phyloP scores from a whole-genome alignment of 208 protist species.

The Crithidia brevicula region DNA sequence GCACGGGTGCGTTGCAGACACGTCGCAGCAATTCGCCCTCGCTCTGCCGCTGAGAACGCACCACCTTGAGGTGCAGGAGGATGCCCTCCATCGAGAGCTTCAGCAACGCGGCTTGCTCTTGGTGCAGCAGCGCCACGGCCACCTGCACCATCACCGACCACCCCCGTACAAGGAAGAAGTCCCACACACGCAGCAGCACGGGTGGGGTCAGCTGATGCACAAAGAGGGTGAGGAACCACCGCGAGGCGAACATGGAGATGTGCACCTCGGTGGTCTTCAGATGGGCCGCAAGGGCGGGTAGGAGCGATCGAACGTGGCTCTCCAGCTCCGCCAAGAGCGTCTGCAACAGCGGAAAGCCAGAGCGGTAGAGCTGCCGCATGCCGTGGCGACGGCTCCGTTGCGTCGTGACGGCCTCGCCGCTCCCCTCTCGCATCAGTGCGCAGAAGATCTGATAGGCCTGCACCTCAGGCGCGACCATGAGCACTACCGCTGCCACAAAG shows the following conservation, averaged over 20 bases:
- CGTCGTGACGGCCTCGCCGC: not conserved
- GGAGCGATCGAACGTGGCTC: conserved; percentile 30
- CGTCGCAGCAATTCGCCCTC: conserved; percentile 20
- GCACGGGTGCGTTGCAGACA: conserved; percentile 4
- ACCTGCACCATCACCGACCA: conserved; percentile 56
- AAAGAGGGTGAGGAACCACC: conserved; percentile 76
- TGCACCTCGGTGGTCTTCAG: conserved; percentile 35
- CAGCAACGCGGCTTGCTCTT: conserved; percentile 46
- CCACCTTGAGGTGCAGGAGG: conserved; percentile 45
- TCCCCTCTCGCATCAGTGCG: conserved; percentile 36
- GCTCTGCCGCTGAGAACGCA: conserved; percentile 11
- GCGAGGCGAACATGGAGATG: conserved; percentile 50
- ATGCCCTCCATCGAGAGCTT: conserved; percentile 47
- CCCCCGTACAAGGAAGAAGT: conserved; percentile 55
- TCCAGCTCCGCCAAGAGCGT: conserved; percentile 33
- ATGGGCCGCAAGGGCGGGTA: conserved; percentile 51
- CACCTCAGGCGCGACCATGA: conserved; percentile 55
- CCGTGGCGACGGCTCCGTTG: conserved; percentile 2
- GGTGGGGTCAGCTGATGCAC: conserved; percentile 52
- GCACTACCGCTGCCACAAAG: conserved; percentile 59
- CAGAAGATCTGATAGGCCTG: conserved; percentile 44
- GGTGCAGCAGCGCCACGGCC: conserved; percentile 51
- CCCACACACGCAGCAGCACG: conserved; percentile 55
- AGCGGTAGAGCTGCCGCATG: conserved; percentile 57
- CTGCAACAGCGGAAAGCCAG: conserved; percentile 54